Base-by-base conservation (phyloP, 441 rosid genomes). In the Viola pubescens region DNA sequence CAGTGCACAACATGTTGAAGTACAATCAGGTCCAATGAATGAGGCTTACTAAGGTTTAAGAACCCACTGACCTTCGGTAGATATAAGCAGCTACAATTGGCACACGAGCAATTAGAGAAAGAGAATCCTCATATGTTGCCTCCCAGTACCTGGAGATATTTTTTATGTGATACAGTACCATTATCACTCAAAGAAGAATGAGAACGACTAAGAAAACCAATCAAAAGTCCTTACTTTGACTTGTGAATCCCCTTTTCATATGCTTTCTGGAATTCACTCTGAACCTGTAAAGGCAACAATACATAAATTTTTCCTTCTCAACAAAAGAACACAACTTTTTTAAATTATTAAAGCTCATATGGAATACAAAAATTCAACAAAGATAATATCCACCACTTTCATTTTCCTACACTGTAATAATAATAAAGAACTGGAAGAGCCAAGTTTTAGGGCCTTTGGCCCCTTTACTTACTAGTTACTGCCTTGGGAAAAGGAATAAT, bases 231-330 rank as follows among this genome's bases (percentile, higher is more conserved):
- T 73, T 81, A 94, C 97, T 84, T 88, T 64, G 92, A 81, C 79
- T 88, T 94, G 37, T 70, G 90, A 68, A 89, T 86, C 56, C 98
- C 98, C 65, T 73, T 81, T 64, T 86, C 96, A 70, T 94, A 89
- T 55, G 95, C 92, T 80, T 88, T 88, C 69, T 86, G 97, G 75
- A 92, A 92, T 80, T 89, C 97, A 79, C 98, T 94, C 75, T 88
- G 87, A 57, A 86, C 97, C 98, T 92, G 85, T 26, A 59, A 74
- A 68, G 54, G 54, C 7, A 60, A 39, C 11, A 54, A 54, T 48
- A 76, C 59, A 34, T 38, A 57, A 47, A 37, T 41, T 44, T 61
- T 62, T 46, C 19, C 37, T 46, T 56, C 55, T 51, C 13, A 52
- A 58, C 52, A 1, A 43, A 34, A 53, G 19, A 0, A 4, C 6